phyloP scores from a whole-genome alignment of 768 basidiomycete species.

The Gloeostereum incarnatum region DNA sequence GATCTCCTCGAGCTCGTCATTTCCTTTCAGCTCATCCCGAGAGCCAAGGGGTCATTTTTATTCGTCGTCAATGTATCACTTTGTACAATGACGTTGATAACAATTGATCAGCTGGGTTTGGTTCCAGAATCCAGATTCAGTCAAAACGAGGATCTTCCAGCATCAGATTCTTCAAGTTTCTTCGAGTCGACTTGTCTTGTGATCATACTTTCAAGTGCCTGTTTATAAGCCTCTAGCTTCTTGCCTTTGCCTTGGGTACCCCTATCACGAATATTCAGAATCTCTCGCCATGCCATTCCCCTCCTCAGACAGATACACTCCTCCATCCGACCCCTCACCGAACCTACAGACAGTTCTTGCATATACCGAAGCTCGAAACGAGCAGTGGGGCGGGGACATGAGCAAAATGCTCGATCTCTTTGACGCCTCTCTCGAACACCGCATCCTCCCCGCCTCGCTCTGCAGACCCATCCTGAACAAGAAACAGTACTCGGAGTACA shows the following conservation, averaged over 20 bases:
- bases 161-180: neutral
- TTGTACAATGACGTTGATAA: too few species aligned
- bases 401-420: slow-evolving; percentile 19
- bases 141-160: neutral
- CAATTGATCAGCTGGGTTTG: too few species aligned
- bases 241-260: neutral
- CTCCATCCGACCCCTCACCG: slow-evolving; percentile 20
- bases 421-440: slow-evolving; percentile 23
- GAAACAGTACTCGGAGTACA: slow-evolving; percentile 21
- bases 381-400: slow-evolving; percentile 8
- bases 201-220: neutral
- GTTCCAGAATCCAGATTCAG: neutral
- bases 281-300: slow-evolving; percentile 2
- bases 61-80: too few species aligned
- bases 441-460: slow-evolving; percentile 23
- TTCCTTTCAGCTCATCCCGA: too few species aligned
- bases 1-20: too few species aligned
- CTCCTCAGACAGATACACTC: slow-evolving; percentile 11
- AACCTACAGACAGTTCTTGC: slow-evolving; percentile 23
- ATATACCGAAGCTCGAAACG: slow-evolving; percentile 21
- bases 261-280: neutral
- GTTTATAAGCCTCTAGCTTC: neutral
- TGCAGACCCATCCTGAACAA: slow-evolving; percentile 25
- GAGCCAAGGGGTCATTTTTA: too few species aligned
- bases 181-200: neutral